These are phyloP conservation scores for Aspergillus clavatus DNA, from an alignment of 2,329 filamentous ascomycete genomes.

Conservation along the genomic window DNA sequence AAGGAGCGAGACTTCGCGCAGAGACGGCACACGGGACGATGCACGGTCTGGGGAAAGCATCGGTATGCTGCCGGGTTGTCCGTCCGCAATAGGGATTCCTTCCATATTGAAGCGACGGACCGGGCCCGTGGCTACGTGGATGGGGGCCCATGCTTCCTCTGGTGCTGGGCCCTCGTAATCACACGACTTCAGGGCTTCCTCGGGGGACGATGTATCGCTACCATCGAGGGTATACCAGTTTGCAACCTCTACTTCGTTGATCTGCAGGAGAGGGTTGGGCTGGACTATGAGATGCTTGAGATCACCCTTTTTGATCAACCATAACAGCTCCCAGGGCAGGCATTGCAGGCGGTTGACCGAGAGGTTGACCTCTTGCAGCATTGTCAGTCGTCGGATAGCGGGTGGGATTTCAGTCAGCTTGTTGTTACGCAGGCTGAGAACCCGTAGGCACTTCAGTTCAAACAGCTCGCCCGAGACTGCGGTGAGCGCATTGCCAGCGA, in stretches of 20 bases:
- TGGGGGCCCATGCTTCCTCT: constrained; percentile 31
- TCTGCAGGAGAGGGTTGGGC: constrained; percentile 37
- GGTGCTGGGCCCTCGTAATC: constrained; percentile 24
- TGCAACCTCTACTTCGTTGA: constrained; percentile 27
- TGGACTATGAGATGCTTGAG: constrained; percentile 36
- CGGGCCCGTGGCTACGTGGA: constrained; percentile 35
- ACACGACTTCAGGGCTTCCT: constrained; percentile 12
- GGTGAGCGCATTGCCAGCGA: constrained; percentile 40
- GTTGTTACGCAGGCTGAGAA: constrained; percentile 46
- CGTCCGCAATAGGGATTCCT: constrained; percentile 20
- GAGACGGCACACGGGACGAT: constrained; percentile 31
- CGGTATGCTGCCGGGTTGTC: constrained; percentile 2
- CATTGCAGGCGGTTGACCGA: constrained; percentile 40
- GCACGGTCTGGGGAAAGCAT: constrained; percentile 1
- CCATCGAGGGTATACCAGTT: constrained; percentile 27
- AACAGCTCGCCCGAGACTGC: constrained; percentile 39
- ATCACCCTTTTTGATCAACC: constrained; percentile 35
- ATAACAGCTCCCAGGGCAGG: constrained; percentile 44
- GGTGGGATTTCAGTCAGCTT: constrained; percentile 39
- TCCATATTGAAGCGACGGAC: constrained; percentile 33
- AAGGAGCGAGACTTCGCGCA: constrained; percentile 42
- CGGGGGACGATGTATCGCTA: constrained; percentile 4
- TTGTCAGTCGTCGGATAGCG: constrained; percentile 38
- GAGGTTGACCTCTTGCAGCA: constrained; percentile 43
- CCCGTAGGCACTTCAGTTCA: constrained; percentile 37